phyloP scores from a whole-genome alignment of 257 asterid species.

The Eustoma russellianum region DNA sequence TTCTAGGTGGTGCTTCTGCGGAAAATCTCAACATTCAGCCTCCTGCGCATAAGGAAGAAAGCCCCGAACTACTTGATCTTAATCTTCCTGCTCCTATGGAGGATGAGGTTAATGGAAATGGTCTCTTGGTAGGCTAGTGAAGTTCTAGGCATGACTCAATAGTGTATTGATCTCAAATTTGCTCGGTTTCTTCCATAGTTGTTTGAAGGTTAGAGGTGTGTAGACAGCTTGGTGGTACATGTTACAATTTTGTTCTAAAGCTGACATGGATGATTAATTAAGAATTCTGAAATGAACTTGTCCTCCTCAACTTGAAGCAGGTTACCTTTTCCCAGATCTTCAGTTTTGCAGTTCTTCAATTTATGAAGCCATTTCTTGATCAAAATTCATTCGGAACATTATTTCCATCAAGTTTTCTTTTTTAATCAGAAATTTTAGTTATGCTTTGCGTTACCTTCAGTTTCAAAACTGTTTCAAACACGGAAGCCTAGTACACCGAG shows the following conservation, averaged over 20 bases:
- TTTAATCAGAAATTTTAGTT: no score
- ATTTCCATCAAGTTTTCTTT: no score
- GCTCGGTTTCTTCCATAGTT: conserved; percentile 2
- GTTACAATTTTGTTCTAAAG: conserved; percentile 3
- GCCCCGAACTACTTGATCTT: conserved; percentile 57
- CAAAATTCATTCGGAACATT: no score
- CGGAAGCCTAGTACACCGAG: no score
- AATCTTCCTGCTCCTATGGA: conserved; percentile 86
- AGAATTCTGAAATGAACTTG: conserved; percentile 6
- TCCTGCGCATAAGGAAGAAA: conserved; percentile 29
- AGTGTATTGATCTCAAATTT: conserved; percentile 7
- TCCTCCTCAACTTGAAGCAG: conserved; percentile 9
- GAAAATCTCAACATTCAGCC: conserved; percentile 18
- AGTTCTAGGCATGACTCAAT: conserved; percentile 4
- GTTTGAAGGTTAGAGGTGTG: conserved; percentile 8
- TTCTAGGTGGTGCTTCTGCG: conserved; percentile 38
- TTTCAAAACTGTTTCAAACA: no score
- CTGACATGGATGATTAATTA: conserved; percentile 3
- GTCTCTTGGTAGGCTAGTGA: conserved; percentile 24
- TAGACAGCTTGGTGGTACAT: conserved; percentile 7
- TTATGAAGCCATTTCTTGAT: no score
- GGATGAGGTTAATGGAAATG: conserved; percentile 34
- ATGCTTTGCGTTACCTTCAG: no score
- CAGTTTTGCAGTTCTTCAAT: no score
- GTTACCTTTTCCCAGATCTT: no score